These are phyloP conservation scores for Dentiscutata heterogama DNA, from an alignment of 371 early-diverging fungal species.

Conservation along the genomic window DNA sequence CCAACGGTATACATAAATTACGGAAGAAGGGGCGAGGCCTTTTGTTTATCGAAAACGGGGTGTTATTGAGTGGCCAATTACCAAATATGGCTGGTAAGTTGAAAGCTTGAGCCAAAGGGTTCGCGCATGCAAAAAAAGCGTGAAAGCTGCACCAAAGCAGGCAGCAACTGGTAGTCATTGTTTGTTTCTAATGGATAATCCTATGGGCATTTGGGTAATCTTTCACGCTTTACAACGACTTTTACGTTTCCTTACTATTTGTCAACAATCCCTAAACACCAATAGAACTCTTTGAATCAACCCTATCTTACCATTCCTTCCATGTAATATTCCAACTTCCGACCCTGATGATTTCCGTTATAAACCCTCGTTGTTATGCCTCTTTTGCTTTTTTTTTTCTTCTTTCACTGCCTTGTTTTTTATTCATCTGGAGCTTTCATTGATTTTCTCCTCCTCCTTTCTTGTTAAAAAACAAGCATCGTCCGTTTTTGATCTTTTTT, in stretches of 20 bases:
- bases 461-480: too few relatives aligned
- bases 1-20: not conserved
- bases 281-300: slow-evolving; percentile 14
- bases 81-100: slow-evolving; percentile 19
- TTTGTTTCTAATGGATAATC: slow-evolving; percentile 22
- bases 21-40: not conserved
- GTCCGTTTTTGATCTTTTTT: not conserved
- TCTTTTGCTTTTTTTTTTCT: slow-evolving; percentile 13
- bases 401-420: slow-evolving; percentile 7
- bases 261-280: slow-evolving; percentile 10
- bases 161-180: not conserved
- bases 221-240: slow-evolving; percentile 9
- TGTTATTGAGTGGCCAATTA: slow-evolving; percentile 14
- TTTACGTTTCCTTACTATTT: not conserved
- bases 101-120: slow-evolving; percentile 12
- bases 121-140: slow-evolving; percentile 29
- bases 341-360: slow-evolving; percentile 35
- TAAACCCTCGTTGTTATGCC: slow-evolving; percentile 32
- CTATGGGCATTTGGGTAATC: slow-evolving; percentile 26
- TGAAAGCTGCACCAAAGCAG: slow-evolving; percentile 14
- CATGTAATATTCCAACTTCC: slow-evolving; percentile 31
- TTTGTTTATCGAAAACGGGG: slow-evolving; percentile 22
- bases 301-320: slow-evolving; percentile 9
- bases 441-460: not conserved
- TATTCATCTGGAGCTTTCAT: not conserved